Evolutionary conservation across 768 basidiomycete species (phyloP).

Genomic region (Boletus reticulatus): DNA sequence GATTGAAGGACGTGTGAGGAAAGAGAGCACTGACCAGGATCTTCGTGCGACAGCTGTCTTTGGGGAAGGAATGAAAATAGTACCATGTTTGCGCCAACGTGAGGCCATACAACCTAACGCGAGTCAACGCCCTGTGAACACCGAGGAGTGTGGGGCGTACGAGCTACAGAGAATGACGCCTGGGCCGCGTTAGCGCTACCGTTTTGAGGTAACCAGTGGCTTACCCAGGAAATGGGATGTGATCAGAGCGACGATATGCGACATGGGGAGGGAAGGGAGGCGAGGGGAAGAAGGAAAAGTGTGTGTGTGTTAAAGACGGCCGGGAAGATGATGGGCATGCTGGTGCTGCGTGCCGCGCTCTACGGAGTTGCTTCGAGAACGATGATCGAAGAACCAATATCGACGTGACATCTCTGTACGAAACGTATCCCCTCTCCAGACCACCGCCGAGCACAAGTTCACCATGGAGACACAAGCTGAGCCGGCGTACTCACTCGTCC

Average conservation of each 20-base stretch:
- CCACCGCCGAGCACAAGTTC: too few species aligned
- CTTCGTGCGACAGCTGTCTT: conserved; percentile 31
- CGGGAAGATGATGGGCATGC: conserved; percentile 1
- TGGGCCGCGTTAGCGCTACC: conserved; percentile 8
- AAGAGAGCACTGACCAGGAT: conserved; percentile 24
- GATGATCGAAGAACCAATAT: conserved; percentile 27
- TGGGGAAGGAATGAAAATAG: conserved; percentile 32
- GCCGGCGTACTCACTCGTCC: too few species aligned
- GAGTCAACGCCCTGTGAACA: not conserved
- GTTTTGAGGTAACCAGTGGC: not conserved
- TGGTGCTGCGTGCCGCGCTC: conserved; percentile 25
- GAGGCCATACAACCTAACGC: conserved; percentile 33
- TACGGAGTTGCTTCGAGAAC: conserved; percentile 31
- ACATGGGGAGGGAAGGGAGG: conserved; percentile 12
- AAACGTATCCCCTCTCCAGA: too few species aligned
- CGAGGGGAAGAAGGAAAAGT: not conserved
- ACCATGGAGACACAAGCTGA: too few species aligned
- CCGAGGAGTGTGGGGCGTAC: conserved; percentile 14
- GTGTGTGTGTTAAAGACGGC: not conserved
- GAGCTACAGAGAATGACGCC: conserved; percentile 33
- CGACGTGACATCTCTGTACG: too few species aligned
- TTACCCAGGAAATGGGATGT: conserved; percentile 30
- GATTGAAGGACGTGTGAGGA: not conserved
- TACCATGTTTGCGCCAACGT: conserved; percentile 35
- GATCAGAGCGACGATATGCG: conserved; percentile 15